phyloP scores from a whole-genome alignment of 1,139 yeast genomes.

The Yamadazyma triangularis region DNA sequence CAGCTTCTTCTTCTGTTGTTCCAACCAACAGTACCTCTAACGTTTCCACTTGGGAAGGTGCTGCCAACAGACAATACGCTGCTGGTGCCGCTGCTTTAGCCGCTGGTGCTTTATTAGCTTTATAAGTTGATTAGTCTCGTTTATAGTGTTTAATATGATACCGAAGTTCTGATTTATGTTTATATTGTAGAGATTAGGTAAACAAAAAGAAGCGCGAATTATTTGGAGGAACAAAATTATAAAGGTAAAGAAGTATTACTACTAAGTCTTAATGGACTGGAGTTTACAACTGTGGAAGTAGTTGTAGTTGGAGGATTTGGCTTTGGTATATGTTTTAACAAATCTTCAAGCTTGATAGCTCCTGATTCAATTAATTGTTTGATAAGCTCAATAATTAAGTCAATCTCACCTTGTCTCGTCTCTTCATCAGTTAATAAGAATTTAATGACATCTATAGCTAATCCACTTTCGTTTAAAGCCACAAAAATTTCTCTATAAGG shows the following conservation, averaged over 20 bases:
- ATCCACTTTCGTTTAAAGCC: slow-evolving; percentile 28
- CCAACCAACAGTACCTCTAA: slow-evolving; percentile 25
- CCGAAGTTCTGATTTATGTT: too few relatives aligned
- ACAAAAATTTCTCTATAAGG: slow-evolving; percentile 30
- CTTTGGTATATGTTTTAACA: slow-evolving; percentile 7
- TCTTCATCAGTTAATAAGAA: slow-evolving; percentile 25
- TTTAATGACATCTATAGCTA: slow-evolving; percentile 25
- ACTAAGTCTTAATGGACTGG: background rate
- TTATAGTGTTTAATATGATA: slow-evolving; percentile 14
- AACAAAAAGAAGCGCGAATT: too few relatives aligned
- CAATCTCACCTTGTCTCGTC: slow-evolving; percentile 25
- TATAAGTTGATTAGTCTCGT: slow-evolving; percentile 21
- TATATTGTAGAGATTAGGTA: too few relatives aligned
- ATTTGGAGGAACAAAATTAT: too few relatives aligned
- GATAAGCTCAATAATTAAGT: slow-evolving; percentile 23
- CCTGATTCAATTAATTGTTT: slow-evolving; percentile 20
- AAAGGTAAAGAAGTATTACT: too few relatives aligned
- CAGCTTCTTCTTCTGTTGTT: slow-evolving; percentile 23
- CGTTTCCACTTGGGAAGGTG: slow-evolving; percentile 32
- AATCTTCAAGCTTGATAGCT: slow-evolving; percentile 8
- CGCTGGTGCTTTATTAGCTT: slow-evolving; percentile 49
- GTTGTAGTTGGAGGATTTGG: too few relatives aligned
- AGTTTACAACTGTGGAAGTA: background rate
- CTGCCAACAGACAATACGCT: slow-evolving; percentile 28
- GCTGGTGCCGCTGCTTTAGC: slow-evolving; percentile 46